These are phyloP conservation scores for Sutorius australiensis DNA, from an alignment of 768 basidiomycete species.

Conservation along the genomic window DNA sequence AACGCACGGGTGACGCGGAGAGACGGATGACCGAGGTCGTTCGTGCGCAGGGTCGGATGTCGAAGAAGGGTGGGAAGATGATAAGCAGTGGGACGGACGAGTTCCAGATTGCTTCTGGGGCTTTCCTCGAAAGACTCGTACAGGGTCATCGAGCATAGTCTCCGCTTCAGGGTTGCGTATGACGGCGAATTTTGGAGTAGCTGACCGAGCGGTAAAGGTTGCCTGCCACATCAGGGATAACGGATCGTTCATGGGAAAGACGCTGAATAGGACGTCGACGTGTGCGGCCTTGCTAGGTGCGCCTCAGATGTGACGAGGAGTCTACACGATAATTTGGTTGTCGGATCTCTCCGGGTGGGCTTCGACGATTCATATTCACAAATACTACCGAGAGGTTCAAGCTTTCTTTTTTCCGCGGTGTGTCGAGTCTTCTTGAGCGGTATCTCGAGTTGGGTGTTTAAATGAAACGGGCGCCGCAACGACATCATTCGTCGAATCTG, in stretches of 20 bases:
- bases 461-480: not conserved
- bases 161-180: not conserved
- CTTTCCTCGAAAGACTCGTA: slow-evolving; percentile 60
- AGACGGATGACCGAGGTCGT: slow-evolving; percentile 84
- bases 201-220: not conserved
- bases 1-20: slow-evolving; percentile 55
- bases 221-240: not conserved
- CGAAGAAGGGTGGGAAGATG: slow-evolving; percentile 77
- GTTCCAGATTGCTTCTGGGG: slow-evolving; percentile 72
- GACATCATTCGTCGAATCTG: not conserved
- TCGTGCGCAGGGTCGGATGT: slow-evolving; percentile 73
- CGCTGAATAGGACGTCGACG: no score
- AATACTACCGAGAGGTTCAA: not conserved
- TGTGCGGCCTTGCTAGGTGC: not conserved
- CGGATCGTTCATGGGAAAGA: not conserved
- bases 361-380: not conserved
- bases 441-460: not conserved
- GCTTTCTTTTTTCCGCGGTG: not conserved
- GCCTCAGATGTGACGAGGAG: not conserved
- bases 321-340: not conserved
- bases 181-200: not conserved
- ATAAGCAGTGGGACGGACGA: slow-evolving; percentile 63
- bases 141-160: slow-evolving; percentile 16
- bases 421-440: not conserved
- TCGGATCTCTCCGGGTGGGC: not conserved